Conservation (phyloP, 1,284 basidiomycete species). For the Naganishia cerealis region DNA sequence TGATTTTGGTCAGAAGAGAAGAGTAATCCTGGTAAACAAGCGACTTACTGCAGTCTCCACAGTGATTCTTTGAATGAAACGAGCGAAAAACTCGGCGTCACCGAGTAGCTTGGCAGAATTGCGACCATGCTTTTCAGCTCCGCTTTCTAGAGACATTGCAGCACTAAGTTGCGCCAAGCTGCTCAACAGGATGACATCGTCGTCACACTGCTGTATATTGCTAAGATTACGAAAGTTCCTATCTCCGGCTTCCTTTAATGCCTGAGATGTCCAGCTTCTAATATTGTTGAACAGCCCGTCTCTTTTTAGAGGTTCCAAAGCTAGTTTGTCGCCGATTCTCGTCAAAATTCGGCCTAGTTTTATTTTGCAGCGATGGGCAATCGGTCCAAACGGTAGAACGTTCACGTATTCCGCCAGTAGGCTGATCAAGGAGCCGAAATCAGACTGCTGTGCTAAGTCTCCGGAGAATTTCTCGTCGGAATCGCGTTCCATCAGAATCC, state of each 20-base stretch:
- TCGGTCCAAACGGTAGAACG: conserved; percentile 19
- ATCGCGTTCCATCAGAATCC: conserved; percentile 20
- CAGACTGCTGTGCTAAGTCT: conserved; percentile 15
- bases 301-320: conserved; percentile 7
- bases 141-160: conserved; percentile 7
- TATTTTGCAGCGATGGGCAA: conserved; percentile 23
- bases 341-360: conserved; percentile 22
- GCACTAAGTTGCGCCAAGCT: conserved; percentile 21
- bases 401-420: conserved; percentile 25
- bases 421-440: conserved; percentile 14
- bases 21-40: too few species aligned
- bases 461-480: conserved; percentile 14
- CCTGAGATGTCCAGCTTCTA: conserved; percentile 23
- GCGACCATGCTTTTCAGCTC: conserved; percentile 1
- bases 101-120: conserved; percentile 7
- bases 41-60: conserved; percentile 13
- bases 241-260: conserved; percentile 9
- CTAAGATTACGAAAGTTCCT: conserved; percentile 20
- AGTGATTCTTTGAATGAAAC: conserved; percentile 23
- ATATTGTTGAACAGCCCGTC: conserved; percentile 15
- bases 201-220: conserved; percentile 25
- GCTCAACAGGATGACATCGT: conserved; percentile 23
- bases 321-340: conserved; percentile 18
- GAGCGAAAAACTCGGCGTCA: conserved; percentile 26
- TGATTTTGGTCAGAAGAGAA: neutral